Percentiles rank a stretch among this genome's conserved stretches.
Conservation (phyloP, 2,329 filamentous ascomycete species). For the Helotiales sp. region DNA sequence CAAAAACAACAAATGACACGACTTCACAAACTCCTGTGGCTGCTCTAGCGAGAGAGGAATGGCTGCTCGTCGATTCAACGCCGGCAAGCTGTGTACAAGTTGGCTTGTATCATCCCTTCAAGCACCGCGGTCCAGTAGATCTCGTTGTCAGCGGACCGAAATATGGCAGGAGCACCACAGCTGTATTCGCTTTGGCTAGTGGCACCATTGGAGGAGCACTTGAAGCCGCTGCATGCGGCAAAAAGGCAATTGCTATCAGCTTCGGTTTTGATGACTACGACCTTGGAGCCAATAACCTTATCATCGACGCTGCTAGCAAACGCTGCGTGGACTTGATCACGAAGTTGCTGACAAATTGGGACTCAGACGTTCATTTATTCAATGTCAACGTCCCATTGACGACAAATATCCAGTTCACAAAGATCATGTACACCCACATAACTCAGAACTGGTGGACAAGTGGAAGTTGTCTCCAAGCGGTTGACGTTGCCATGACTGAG, state of each 20-base stretch:
- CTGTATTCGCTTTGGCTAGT: not conserved
- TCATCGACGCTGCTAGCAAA: not conserved
- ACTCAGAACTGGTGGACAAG: too few species aligned
- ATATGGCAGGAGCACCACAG: not conserved
- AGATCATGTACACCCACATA: too few species aligned
- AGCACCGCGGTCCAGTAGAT: not conserved
- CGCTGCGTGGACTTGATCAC: not conserved
- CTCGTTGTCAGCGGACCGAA: constrained; percentile 2
- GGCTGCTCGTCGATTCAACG: not conserved
- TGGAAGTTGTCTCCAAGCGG: too few species aligned
- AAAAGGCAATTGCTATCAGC: not conserved
- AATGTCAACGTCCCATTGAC: constrained; percentile 2
- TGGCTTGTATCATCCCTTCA: not conserved
- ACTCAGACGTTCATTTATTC: not conserved
- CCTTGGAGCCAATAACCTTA: not conserved
- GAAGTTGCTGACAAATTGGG: not conserved
- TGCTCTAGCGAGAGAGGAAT: not conserved
- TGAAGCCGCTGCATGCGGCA: constrained; percentile 1
- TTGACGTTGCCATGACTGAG: too few species aligned
- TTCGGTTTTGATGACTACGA: not conserved
- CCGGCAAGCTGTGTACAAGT: constrained; percentile 2
- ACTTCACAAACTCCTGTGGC: too few species aligned
- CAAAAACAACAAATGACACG: too few species aligned
- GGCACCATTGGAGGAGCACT: constrained; percentile 1
- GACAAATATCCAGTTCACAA: too few species aligned